Percentiles rank a stretch among this genome's conserved stretches.
phyloP scores from a whole-genome alignment of 2,329 filamentous ascomycete species.

The Rutstroemia sydowiana region DNA sequence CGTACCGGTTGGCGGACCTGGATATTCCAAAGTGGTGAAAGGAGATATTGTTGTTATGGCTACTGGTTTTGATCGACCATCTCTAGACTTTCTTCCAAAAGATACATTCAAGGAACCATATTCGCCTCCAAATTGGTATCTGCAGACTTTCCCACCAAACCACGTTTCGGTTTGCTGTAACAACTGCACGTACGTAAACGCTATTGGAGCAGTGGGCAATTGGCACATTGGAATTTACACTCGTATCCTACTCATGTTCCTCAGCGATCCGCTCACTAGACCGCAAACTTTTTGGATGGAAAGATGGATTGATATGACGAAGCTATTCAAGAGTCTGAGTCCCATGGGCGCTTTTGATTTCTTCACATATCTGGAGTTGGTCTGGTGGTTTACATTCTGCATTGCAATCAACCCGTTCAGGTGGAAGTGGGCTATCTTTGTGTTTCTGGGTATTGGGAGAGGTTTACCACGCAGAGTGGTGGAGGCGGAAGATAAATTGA shows the following conservation, averaged over 20 bases:
- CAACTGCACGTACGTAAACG: constrained; percentile 71
- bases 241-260: constrained; percentile 77
- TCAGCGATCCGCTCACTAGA: constrained; percentile 68
- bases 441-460: constrained; percentile 68
- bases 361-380: constrained; percentile 77
- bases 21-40: constrained; percentile 55
- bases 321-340: constrained; percentile 58
- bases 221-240: constrained; percentile 91
- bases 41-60: constrained; percentile 78
- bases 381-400: constrained; percentile 81
- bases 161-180: constrained; percentile 70
- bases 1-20: constrained; percentile 69
- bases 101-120: constrained; percentile 70
- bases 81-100: constrained; percentile 64
- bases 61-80: constrained; percentile 71
- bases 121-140: constrained; percentile 76
- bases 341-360: constrained; percentile 79
- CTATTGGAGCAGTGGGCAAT: constrained; percentile 76
- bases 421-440: constrained; percentile 85
- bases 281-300: constrained; percentile 71
- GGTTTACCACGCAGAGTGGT: constrained; percentile 60
- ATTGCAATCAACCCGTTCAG: constrained; percentile 75
- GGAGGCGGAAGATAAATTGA: constrained; percentile 44
- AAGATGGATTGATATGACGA: constrained; percentile 80
- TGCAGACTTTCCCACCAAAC: constrained; percentile 73